Percentiles rank a stretch among this genome's conserved stretches.
These are phyloP conservation scores for Truncatella angustata DNA, from an alignment of 2,329 filamentous ascomycete genomes.

Conservation along the genomic window DNA sequence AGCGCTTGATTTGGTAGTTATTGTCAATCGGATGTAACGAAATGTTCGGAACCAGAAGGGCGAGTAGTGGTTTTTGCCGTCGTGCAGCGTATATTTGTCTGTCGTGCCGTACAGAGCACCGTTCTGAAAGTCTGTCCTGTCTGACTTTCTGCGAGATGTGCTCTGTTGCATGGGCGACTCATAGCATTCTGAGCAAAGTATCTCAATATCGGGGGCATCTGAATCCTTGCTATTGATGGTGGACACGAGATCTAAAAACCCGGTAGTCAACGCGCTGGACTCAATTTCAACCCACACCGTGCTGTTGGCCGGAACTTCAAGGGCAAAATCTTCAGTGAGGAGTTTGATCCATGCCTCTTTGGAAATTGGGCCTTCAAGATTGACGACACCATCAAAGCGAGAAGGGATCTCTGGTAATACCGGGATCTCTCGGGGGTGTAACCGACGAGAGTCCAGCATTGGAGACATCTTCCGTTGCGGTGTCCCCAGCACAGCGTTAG, in stretches of 20 bases:
- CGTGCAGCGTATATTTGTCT: slow-evolving; percentile 8
- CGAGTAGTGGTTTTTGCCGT: slow-evolving; percentile 11
- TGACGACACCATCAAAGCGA: slow-evolving; percentile 10
- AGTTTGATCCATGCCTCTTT: slow-evolving; percentile 15
- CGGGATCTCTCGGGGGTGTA: slow-evolving; percentile 13
- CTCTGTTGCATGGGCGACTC: slow-evolving; percentile 21
- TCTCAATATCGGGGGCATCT: slow-evolving; percentile 16
- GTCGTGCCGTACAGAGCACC: slow-evolving; percentile 12
- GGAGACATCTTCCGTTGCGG: slow-evolving; percentile 15
- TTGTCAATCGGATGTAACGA: slow-evolving; percentile 13
- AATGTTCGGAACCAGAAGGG: slow-evolving; percentile 17
- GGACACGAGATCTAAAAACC: slow-evolving; percentile 12
- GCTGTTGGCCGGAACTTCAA: slow-evolving; percentile 14
- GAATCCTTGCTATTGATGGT: slow-evolving; percentile 12
- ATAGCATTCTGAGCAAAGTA: slow-evolving; percentile 32
- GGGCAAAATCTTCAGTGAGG: slow-evolving; percentile 11
- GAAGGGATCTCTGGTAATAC: slow-evolving; percentile 5
- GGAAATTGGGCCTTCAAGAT: not conserved
- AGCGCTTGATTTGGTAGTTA: slow-evolving; percentile 6
- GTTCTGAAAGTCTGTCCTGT: slow-evolving; percentile 12
- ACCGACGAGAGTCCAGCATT: slow-evolving; percentile 12
- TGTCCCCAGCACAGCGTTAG: slow-evolving; percentile 3
- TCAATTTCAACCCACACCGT: slow-evolving; percentile 6
- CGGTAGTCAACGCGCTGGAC: slow-evolving; percentile 4
- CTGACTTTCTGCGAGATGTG: slow-evolving; percentile 12